phyloP scores from a whole-genome alignment of 176 grass and related monocot species.

The Melocanna baccifera region DNA sequence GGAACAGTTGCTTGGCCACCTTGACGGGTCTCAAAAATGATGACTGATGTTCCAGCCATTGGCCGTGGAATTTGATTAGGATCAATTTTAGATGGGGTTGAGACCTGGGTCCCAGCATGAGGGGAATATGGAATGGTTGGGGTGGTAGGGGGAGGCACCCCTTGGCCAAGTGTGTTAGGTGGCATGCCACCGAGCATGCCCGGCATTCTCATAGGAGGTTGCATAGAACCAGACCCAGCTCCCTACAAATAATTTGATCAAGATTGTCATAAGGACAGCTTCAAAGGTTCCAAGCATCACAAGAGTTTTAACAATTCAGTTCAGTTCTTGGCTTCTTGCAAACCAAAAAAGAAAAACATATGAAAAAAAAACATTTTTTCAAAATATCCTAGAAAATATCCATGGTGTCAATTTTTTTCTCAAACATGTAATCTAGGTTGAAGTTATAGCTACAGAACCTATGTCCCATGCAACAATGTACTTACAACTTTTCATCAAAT shows the following conservation, averaged over 20 bases:
- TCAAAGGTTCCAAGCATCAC: neutral
- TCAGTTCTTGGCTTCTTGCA: neutral
- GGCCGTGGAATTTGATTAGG: slow-evolving; percentile 87
- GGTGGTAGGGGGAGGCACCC: slow-evolving; percentile 40
- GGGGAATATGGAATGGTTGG: slow-evolving; percentile 58
- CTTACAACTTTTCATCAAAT: neutral
- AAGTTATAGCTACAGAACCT: neutral
- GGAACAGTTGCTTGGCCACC: slow-evolving; percentile 69
- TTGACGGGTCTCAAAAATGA: slow-evolving; percentile 72
- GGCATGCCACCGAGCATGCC: slow-evolving; percentile 41
- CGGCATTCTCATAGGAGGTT: slow-evolving; percentile 39
- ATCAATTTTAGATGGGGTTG: slow-evolving; percentile 80
- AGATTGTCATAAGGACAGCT: neutral
- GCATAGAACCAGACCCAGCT: slow-evolving; percentile 38
- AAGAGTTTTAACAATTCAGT: slow-evolving; percentile 4
- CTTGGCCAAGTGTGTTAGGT: slow-evolving; percentile 43
- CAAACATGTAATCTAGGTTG: slow-evolving; percentile 9
- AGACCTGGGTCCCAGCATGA: slow-evolving; percentile 61
- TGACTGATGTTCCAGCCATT: slow-evolving; percentile 53
- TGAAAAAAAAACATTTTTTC: neutral
- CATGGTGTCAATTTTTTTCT: neutral
- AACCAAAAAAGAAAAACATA: neutral
- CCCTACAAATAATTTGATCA: slow-evolving; percentile 39
- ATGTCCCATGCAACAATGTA: neutral
- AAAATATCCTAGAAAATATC: neutral